Evolutionary conservation across 1,139 yeast species (phyloP), one percentile per base, ranked within the genome.

Genomic region (Pichia sp.): DNA sequence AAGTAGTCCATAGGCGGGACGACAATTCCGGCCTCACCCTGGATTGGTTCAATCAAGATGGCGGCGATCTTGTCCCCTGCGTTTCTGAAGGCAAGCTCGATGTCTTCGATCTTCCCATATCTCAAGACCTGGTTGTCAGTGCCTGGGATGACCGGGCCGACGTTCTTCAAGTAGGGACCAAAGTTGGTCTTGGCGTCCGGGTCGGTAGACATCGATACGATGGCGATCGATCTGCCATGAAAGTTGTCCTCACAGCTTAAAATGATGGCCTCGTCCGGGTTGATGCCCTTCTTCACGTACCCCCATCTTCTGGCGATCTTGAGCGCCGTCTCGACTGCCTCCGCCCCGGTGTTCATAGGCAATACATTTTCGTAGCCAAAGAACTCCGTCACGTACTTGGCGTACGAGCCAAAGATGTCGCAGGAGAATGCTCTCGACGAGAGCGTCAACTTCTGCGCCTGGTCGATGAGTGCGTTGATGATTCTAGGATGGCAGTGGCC

Each of bases 311-410:
- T 84, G 53, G 98, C 98, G 63, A 92, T 77, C 73, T 92, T 92
- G 71, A 93, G 78, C 42, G 88, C 97, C 48, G 97, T 90, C 75
- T 92, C 99, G 50, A 92, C 99, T 12, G 99, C 99, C 74, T 92
- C 98, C 33, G 97, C 97, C 69, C 99, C 99, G 9, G 98, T 92
- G 76, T 92, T 92, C 97, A 92, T 92, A 63, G 99, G 99, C 71
- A 92, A 77, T 8, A 92, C 93, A 87, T 84, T 85, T 67, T 92
- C 99, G 72, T 89, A 92, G 68, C 85, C 81, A 75, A 93, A 92
- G 70, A 75, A 92, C 70, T 91, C 95, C 55, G 97, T 90, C 59
- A 91, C 78, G 68, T 81, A 93, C 72, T 91, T 89, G 64, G 97
- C 95, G 68, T 84, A 92, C 48, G 80, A 80, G 51, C 96, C 96